Percentiles rank a stretch among this genome's conserved stretches.
These are phyloP conservation scores for Chamaecyparis obtusa DNA, from an alignment of 75 land plant species.

Conservation along the genomic window DNA sequence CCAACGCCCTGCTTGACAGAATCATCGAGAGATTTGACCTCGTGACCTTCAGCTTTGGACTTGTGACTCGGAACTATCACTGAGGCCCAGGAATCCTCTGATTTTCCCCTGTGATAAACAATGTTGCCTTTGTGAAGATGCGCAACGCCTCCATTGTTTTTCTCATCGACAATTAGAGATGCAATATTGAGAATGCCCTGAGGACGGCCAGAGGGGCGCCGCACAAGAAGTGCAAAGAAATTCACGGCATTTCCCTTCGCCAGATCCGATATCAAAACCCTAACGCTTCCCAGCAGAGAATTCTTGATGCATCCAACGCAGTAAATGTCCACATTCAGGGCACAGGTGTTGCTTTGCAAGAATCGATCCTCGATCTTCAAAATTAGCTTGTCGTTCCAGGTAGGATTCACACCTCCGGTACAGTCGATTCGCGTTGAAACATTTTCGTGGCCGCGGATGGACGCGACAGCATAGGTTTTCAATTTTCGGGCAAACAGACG, in stretches of 20 bases:
- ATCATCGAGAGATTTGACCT: background rate
- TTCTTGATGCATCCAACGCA: conserved; percentile 14
- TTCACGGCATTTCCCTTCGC: conserved; percentile 7
- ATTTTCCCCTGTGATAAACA: background rate
- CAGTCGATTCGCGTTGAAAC: conserved; percentile 32
- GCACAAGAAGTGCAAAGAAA: conserved; percentile 47
- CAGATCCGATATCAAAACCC: conserved; percentile 24
- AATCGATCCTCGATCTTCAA: conserved; percentile 39
- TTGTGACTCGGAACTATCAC: background rate
- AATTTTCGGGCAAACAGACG: conserved; percentile 14
- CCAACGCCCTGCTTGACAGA: background rate
- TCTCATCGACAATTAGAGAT: conserved; percentile 33
- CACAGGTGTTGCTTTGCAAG: conserved; percentile 26
- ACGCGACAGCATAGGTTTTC: conserved; percentile 52
- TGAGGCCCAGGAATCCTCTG: background rate
- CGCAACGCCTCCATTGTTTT: background rate
- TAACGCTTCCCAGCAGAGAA: conserved; percentile 35
- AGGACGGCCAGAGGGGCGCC: conserved; percentile 55
- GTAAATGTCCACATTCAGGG: conserved; percentile 50
- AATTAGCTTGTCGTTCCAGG: conserved; percentile 45
- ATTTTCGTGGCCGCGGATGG: conserved; percentile 32
- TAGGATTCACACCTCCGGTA: conserved; percentile 32
- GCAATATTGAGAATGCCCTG: conserved; percentile 67
- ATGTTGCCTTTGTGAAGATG: background rate
- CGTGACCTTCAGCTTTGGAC: background rate